These are phyloP conservation scores for Candida alai DNA, from an alignment of 805 yeast species.

Conservation along the genomic window DNA sequence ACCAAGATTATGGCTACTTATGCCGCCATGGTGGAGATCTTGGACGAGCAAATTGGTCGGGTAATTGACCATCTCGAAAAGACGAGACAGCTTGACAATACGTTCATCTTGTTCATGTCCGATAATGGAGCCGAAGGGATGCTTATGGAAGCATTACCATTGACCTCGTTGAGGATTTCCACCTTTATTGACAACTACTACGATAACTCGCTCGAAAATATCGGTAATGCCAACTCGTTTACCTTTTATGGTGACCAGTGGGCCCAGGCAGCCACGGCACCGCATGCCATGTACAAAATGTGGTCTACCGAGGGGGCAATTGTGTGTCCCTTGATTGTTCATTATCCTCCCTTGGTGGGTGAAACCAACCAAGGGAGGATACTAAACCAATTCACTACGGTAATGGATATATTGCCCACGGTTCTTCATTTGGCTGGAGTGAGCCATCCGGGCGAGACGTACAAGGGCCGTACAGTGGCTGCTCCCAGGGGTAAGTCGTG, in stretches of 20 bases:
- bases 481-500: constrained; percentile 45
- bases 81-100: constrained; percentile 47
- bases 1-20: constrained; percentile 50
- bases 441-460: constrained; percentile 37
- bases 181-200: constrained; percentile 29
- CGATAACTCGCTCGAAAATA: constrained; percentile 42
- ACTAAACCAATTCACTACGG: constrained; percentile 45
- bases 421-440: constrained; percentile 48
- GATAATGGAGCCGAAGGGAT: constrained; percentile 67
- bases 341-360: constrained; percentile 35
- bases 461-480: constrained; percentile 42
- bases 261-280: constrained; percentile 64
- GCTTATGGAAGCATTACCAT: constrained; percentile 53
- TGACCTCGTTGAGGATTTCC: constrained; percentile 23
- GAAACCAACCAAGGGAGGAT: constrained; percentile 23
- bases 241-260: constrained; percentile 53
- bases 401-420: constrained; percentile 60
- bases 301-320: constrained; percentile 62
- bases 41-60: constrained; percentile 51
- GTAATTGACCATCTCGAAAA: constrained; percentile 40
- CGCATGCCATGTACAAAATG: constrained; percentile 49
- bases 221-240: constrained; percentile 47
- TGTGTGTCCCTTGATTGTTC: constrained; percentile 50
- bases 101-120: constrained; percentile 55
- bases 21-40: constrained; percentile 61